These are phyloP conservation scores for Cyclospora cayetanensis DNA, from an alignment of 169 alveolate species.

Conservation along the genomic window DNA sequence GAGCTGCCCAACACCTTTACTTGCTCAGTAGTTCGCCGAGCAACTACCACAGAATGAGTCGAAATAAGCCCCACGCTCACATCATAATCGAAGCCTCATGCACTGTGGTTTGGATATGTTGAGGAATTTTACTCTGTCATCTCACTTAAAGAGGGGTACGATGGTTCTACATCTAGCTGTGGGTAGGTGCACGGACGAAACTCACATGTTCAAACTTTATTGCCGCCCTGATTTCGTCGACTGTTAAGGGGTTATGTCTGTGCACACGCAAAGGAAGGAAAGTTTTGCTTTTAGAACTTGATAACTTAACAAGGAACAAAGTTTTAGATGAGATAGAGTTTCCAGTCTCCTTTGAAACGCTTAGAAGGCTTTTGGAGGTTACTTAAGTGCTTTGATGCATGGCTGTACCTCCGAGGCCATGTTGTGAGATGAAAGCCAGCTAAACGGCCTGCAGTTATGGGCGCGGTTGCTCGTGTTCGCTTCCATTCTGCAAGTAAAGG, in stretches of 20 bases:
- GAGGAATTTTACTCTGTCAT: background rate
- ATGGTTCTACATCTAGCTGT: background rate
- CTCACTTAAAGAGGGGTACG: background rate
- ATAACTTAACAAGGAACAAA: background rate
- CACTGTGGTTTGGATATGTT: background rate
- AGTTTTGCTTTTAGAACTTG: background rate
- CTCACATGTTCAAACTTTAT: conserved; percentile 25
- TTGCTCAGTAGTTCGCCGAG: conserved; percentile 26
- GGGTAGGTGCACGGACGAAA: background rate
- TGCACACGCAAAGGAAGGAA: background rate
- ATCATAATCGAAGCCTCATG: background rate
- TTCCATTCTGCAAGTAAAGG: background rate
- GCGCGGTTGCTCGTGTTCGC: background rate
- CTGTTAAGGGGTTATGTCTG: conserved; percentile 34
- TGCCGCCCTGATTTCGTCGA: conserved; percentile 1
- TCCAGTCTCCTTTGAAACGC: background rate
- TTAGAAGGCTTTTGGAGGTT: background rate
- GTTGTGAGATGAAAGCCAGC: conserved; percentile 31
- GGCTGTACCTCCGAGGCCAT: conserved; percentile 35
- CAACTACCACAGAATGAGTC: background rate
- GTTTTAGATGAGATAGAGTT: no score
- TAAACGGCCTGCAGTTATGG: background rate
- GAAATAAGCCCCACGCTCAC: no score
- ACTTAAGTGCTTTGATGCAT: background rate
- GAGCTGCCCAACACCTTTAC: background rate